Conservation (phyloP, 345 rosid genomes). For the Brassica nigra region DNA sequence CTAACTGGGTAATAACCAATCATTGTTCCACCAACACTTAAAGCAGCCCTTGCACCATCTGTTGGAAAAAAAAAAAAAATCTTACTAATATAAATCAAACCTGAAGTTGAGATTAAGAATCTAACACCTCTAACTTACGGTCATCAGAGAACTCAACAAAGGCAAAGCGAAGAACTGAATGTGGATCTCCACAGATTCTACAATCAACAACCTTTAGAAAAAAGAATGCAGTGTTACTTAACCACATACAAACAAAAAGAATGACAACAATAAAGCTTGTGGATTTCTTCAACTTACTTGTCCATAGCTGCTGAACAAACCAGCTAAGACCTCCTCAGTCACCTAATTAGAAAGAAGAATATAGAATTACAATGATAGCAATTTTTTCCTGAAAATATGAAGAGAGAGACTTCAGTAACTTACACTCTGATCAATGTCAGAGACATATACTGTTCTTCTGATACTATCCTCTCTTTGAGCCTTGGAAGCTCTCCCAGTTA, state of each 20-base stretch:
- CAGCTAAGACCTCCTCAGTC: slow-evolving; percentile 85
- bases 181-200: slow-evolving; percentile 89
- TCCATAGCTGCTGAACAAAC: slow-evolving; percentile 67
- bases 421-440: slow-evolving; percentile 44
- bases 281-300: slow-evolving; percentile 53
- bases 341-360: slow-evolving; percentile 45
- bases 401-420: slow-evolving; percentile 22
- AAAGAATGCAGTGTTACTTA: slow-evolving; percentile 8
- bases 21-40: slow-evolving; percentile 78
- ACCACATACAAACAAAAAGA: neutral
- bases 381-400: neutral
- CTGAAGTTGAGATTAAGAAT: neutral
- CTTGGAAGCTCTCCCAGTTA: slow-evolving; percentile 55
- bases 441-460: slow-evolving; percentile 43
- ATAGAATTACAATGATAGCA: neutral
- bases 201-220: slow-evolving; percentile 83
- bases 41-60: slow-evolving; percentile 83
- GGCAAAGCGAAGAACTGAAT: slow-evolving; percentile 90
- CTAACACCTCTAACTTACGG: slow-evolving; percentile 45
- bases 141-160: slow-evolving; percentile 90
- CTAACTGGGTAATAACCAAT: slow-evolving; percentile 83
- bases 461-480: slow-evolving; percentile 59
- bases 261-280: neutral
- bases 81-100: slow-evolving; percentile 20
- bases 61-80: slow-evolving; percentile 23